Percentiles rank a stretch among this genome's conserved stretches.
These are phyloP conservation scores for Fusarium tanahbumbuense DNA, from an alignment of 2,329 filamentous ascomycete species.

Conservation along the genomic window DNA sequence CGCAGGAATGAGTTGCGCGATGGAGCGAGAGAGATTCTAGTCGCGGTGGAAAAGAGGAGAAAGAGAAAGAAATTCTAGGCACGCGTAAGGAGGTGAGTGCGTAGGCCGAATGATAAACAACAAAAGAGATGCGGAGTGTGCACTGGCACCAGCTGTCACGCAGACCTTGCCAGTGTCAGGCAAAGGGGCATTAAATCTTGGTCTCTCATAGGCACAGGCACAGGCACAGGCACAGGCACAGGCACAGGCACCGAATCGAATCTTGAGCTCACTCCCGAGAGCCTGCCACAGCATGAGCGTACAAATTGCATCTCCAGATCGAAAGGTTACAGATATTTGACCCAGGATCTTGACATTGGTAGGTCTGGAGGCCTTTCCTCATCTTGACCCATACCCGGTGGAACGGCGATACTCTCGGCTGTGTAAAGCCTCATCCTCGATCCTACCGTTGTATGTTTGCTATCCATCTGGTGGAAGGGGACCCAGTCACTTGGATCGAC, in stretches of 20 bases:
- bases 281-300: slow-evolving; percentile 37
- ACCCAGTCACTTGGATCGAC: not conserved
- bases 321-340: slow-evolving; percentile 24
- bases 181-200: slow-evolving; percentile 17
- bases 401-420: slow-evolving; percentile 12
- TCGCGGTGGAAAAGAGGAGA: slow-evolving; percentile 6
- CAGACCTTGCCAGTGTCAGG: slow-evolving; percentile 29
- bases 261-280: slow-evolving; percentile 9
- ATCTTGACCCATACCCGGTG: slow-evolving; percentile 2
- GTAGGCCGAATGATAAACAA: slow-evolving; percentile 20
- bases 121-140: slow-evolving; percentile 16
- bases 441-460: slow-evolving; percentile 6
- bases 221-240: not conserved
- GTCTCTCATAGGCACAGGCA: slow-evolving; percentile 23
- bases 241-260: not conserved
- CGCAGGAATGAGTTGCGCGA: slow-evolving; percentile 5
- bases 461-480: slow-evolving; percentile 3
- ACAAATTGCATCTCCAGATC: slow-evolving; percentile 29
- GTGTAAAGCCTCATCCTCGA: slow-evolving; percentile 9
- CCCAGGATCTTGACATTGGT: not conserved
- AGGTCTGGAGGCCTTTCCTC: not conserved
- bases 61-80: slow-evolving; percentile 2
- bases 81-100: slow-evolving; percentile 3
- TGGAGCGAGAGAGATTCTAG: slow-evolving; percentile 9
- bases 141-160: slow-evolving; percentile 41